Evolutionary conservation across 352 stramenopile genomes (phyloP).

Genomic region (Hyaloperonospora brassicae): DNA sequence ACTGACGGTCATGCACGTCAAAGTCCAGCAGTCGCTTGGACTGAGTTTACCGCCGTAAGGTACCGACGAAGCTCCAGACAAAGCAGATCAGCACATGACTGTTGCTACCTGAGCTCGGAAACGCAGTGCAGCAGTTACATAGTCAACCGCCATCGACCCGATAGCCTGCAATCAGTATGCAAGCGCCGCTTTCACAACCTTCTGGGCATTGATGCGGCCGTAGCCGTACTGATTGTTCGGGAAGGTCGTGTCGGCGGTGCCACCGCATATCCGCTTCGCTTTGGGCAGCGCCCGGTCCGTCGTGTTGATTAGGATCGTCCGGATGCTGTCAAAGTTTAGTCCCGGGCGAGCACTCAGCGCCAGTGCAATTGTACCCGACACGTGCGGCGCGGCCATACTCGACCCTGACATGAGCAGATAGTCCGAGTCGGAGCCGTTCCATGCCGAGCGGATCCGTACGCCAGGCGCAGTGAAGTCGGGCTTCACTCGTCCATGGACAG

Average conservation of each 20-base stretch:
- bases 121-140: too few species aligned
- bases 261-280: slow-evolving; percentile 22
- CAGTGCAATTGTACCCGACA: slow-evolving; percentile 43
- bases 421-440: slow-evolving; percentile 24
- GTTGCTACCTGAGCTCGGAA: too few species aligned
- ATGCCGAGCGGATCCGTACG: slow-evolving; percentile 30
- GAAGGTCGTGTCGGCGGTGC: slow-evolving; percentile 23
- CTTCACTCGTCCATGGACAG: slow-evolving; percentile 30
- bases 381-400: slow-evolving; percentile 46
- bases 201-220: slow-evolving; percentile 25
- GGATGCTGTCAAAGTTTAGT: slow-evolving; percentile 28
- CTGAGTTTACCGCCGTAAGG: too few species aligned
- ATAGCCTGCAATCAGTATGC: slow-evolving; percentile 10
- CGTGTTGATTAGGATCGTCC: slow-evolving; percentile 18
- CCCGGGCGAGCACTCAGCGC: slow-evolving; percentile 29
- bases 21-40: too few species aligned
- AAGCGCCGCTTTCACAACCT: slow-evolving; percentile 23
- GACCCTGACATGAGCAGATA: slow-evolving; percentile 43
- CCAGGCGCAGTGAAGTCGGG: slow-evolving; percentile 39
- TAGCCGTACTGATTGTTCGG: slow-evolving; percentile 59
- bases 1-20: too few species aligned
- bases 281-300: slow-evolving; percentile 11
- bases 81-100: too few species aligned
- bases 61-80: too few species aligned
- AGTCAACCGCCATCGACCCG: too few species aligned